These are phyloP conservation scores for Malassezia yamatoensis DNA, from an alignment of 1,284 basidiomycete species.

Conservation along the genomic window DNA sequence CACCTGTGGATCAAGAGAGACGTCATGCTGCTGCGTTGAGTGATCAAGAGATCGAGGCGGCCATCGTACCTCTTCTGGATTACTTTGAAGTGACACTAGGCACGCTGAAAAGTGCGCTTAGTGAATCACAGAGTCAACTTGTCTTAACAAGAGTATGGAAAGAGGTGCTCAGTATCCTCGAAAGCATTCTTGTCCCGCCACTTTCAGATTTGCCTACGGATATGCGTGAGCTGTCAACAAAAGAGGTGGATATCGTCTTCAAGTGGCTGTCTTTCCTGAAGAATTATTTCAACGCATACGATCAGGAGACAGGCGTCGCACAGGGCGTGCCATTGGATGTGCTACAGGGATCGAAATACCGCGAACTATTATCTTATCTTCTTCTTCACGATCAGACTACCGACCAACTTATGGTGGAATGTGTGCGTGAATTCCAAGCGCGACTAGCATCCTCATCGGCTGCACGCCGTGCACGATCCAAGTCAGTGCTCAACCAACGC, in stretches of 20 bases:
- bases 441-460: conserved; percentile 24
- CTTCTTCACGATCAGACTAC: conserved; percentile 41
- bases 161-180: conserved; percentile 78
- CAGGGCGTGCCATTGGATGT: conserved; percentile 62
- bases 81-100: conserved; percentile 92
- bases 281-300: conserved; percentile 89
- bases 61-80: conserved; percentile 83
- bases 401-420: conserved; percentile 59
- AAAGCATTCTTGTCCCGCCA: conserved; percentile 80
- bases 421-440: conserved; percentile 75
- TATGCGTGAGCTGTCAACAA: conserved; percentile 80
- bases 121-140: conserved; percentile 60
- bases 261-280: conserved; percentile 80
- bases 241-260: conserved; percentile 94
- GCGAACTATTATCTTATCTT: conserved; percentile 52
- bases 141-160: conserved; percentile 95
- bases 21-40: conserved; percentile 62
- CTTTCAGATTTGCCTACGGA: conserved; percentile 77
- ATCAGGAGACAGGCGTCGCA: conserved; percentile 62
- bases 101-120: conserved; percentile 78
- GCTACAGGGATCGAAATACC: conserved; percentile 92
- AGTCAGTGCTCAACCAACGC: conserved; percentile 57
- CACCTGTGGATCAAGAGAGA: conserved; percentile 34
- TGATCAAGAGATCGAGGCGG: conserved; percentile 87
- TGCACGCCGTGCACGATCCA: conserved; percentile 59